phyloP scores from a whole-genome alignment of 2,329 filamentous ascomycete species.

The Aspergillus amoenus region DNA sequence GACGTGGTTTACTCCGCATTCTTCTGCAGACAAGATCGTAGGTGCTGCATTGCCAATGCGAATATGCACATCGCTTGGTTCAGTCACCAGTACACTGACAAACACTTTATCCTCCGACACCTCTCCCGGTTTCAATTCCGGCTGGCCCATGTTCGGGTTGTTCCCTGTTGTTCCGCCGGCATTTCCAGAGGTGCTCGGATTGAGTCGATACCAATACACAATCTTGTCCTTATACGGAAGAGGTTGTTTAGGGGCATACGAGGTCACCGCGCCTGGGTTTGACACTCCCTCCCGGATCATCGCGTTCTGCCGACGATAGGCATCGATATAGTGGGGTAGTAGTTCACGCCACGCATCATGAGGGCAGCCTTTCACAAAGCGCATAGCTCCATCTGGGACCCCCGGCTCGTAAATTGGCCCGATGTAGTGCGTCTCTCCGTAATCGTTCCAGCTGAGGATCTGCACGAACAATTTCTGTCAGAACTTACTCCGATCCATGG shows the following conservation, averaged over 20 bases:
- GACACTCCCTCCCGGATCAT: not conserved
- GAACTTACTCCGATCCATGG: not conserved
- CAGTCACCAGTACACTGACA: constrained; percentile 25
- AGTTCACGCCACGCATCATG: constrained; percentile 30
- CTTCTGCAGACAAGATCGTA: constrained; percentile 22
- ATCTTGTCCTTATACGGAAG: constrained; percentile 28
- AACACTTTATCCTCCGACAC: constrained; percentile 36
- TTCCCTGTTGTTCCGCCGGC: constrained; percentile 36
- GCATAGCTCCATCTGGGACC: constrained; percentile 48
- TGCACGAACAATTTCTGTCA: constrained; percentile 21
- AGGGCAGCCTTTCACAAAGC: constrained; percentile 24
- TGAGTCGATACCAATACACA: constrained; percentile 37
- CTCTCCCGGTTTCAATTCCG: constrained; percentile 22
- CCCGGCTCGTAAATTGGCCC: constrained; percentile 49
- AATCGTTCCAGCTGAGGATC: constrained; percentile 63
- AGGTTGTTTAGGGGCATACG: constrained; percentile 29
- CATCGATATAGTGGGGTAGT: constrained; percentile 36
- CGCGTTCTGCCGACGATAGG: constrained; percentile 27
- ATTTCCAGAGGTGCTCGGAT: constrained; percentile 30
- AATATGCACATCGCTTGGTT: constrained; percentile 28
- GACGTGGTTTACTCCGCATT: constrained; percentile 31
- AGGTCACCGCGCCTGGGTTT: constrained; percentile 28
- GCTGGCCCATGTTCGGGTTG: constrained; percentile 30
- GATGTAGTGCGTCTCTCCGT: constrained; percentile 60
- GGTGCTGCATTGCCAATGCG: constrained; percentile 27